Base-by-base conservation (phyloP, 2,329 filamentous ascomycete genomes). In the Diaporthe sp. region DNA sequence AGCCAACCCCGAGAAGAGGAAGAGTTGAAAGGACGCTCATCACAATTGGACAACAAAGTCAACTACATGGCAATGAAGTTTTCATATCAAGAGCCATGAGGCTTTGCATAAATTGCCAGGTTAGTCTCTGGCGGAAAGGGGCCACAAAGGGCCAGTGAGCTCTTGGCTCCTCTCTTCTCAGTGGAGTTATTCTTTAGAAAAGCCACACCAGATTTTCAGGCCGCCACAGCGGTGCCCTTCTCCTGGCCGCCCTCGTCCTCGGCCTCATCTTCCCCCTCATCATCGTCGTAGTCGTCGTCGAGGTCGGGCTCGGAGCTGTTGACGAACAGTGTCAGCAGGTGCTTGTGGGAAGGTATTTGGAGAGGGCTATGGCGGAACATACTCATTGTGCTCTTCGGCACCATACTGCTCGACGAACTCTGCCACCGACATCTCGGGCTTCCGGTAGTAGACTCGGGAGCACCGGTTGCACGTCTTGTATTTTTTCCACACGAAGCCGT, bases 281-380 rank as follows among this genome's bases (percentile, higher is more conserved):
- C 1, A 7, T 37, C 10, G 1, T 19, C 17, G 17, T 46, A 6
- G 17, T 46, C 15, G 15, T 19, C 17, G 17, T 46, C 44, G 4
- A 46, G 15, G 49, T 61, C 34, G 0, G 58, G 34, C 37, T 62
- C 58, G 2, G 58, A 62, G 22, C 58, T 62, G 58, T 1, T 5
- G 1, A 1, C 9, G 6, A 28, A 12, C 4, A 19, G 1, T 19
- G 37, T 62, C 22, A 62, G 37, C 22, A 19, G 44, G 19, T 22
- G 44, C 44, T 2, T 46, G 1, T 22, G 15, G 17, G 17, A 15
- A 15, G 3, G 44, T 8, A 46, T 44, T 3, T 10, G 7, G 7
- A 5, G 22, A 6, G n/a, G n/a, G 2, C 0, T 3, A 17, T 17
- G 3, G 2, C 7, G 15, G 4, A 3, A 62, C 58, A 4, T 28